Percentiles rank a stretch among this genome's conserved stretches.
Conservation (phyloP, 108 stramenopile species). For the Seminavis robusta region DNA sequence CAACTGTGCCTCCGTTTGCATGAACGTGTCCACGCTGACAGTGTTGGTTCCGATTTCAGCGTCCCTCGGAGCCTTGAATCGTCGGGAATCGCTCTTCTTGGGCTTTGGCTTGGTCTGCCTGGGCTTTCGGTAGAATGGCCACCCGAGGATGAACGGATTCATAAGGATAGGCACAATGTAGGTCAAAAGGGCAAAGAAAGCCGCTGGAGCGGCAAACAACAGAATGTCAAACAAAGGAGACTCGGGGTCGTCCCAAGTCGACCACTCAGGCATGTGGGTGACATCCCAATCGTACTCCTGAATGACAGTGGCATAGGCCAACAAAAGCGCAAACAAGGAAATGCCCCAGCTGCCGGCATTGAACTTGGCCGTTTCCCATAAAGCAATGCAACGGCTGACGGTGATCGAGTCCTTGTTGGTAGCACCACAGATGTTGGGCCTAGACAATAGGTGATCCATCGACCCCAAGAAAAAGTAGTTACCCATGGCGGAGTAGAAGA, state of each 20-base stretch:
- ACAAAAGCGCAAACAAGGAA: conserved; percentile 15
- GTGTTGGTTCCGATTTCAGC: neutral
- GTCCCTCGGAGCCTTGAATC: neutral
- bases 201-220: conserved; percentile 39
- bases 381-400: conserved; percentile 33
- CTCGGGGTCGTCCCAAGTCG: conserved; percentile 1
- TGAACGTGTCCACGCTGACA: conserved; percentile 31
- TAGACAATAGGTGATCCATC: conserved; percentile 52
- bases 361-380: conserved; percentile 38
- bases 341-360: conserved; percentile 36
- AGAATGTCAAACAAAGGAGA: neutral
- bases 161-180: conserved; percentile 40
- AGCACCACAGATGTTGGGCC: conserved; percentile 29
- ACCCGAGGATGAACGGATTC: conserved; percentile 47
- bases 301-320: conserved; percentile 27
- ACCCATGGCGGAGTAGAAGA: conserved; percentile 44
- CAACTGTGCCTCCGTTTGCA: conserved; percentile 21
- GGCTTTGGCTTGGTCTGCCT: neutral
- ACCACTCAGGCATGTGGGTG: conserved; percentile 19
- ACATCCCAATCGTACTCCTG: conserved; percentile 23
- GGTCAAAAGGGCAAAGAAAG: conserved; percentile 28
- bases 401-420: conserved; percentile 57
- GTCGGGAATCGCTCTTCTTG: neutral
- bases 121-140: conserved; percentile 37
- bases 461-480: conserved; percentile 51